Base-by-base conservation (phyloP, 371 early-diverging fungal species). In the Batkoa obscura region DNA sequence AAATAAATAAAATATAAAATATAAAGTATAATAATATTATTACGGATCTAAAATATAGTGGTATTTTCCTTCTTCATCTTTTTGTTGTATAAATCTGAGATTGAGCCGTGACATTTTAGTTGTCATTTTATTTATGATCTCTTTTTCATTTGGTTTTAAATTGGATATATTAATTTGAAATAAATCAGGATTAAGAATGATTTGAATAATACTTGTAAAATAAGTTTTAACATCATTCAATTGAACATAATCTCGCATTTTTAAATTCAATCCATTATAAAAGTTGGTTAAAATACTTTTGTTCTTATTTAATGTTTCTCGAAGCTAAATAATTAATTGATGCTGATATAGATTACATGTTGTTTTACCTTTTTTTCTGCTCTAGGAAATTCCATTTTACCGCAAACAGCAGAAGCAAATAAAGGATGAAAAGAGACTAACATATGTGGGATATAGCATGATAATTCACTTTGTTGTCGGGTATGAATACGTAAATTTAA, bases 341-440 rank as follows among this genome's bases (percentile, higher is more conserved):
- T 59, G 36, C 51, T 1, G 30, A 43, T 1, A 32, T 6, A 36
- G 1, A 37, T 6, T 55, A 51, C 30, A 35, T 33, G 47, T 38
- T 42, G 50, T 41, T 59, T 50, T 59, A 81, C 80, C 63, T 86
- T 85, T 65, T 81, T 84, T 31, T 86, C 86, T 13, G 72, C 65
- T 54, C 75, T 73, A 23, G 97, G 94, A 63, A 79, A 96, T 61
- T 79, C 80, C n/a, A 91, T 71, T 43, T 71, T 67, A 52, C 76
- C 78, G 6, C 68, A 61, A 3, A 74, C 62, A 4, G 81, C 72
- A 2, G 80, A 79, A 2, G 90, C 83, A 68, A 90, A 93, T 12
- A 85, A 79, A 2, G 79, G 75, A 64, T 94, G 85, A 59, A 91
- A 84, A 36, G 72, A 79, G 23, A 85, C 72, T 2, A 86, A 43